These are phyloP conservation scores for Raffaelea albimanens DNA, from an alignment of 2,329 filamentous ascomycete genomes.

Conservation along the genomic window DNA sequence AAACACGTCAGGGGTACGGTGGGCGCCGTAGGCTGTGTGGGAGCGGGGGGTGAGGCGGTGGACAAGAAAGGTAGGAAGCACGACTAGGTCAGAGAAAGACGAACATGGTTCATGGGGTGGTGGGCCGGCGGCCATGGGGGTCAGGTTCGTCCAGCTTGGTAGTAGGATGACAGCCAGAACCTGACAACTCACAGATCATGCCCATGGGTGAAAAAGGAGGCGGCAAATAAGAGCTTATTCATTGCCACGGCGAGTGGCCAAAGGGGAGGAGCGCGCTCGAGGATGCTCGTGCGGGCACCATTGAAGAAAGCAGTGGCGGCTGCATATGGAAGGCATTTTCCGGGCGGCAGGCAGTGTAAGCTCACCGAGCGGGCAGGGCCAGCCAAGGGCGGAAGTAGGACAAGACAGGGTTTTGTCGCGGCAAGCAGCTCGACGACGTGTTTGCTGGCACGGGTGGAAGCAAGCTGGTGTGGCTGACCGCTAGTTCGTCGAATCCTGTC, in stretches of 20 bases:
- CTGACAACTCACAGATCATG: constrained; percentile 3
- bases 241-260: too few relatives aligned
- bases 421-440: not conserved
- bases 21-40: not conserved
- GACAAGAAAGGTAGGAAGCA: not conserved
- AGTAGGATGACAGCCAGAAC: constrained; percentile 4
- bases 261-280: not conserved
- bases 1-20: not conserved
- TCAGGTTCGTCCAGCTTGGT: not conserved
- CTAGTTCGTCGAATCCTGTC: constrained; percentile 5
- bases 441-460: too few relatives aligned
- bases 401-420: too few relatives aligned
- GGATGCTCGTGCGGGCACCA: too few relatives aligned
- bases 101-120: constrained; percentile 28
- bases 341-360: too few relatives aligned
- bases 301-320: too few relatives aligned
- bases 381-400: too few relatives aligned
- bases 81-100: constrained; percentile 5
- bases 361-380: too few relatives aligned
- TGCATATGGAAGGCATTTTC: too few relatives aligned
- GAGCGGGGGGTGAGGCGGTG: not conserved
- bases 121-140: not conserved
- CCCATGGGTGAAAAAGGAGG: not conserved
- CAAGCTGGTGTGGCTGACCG: constrained; percentile 4
- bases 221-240: not conserved